Base-by-base conservation (phyloP, 2,329 filamentous ascomycete genomes). In the Fusarium devonianum region DNA sequence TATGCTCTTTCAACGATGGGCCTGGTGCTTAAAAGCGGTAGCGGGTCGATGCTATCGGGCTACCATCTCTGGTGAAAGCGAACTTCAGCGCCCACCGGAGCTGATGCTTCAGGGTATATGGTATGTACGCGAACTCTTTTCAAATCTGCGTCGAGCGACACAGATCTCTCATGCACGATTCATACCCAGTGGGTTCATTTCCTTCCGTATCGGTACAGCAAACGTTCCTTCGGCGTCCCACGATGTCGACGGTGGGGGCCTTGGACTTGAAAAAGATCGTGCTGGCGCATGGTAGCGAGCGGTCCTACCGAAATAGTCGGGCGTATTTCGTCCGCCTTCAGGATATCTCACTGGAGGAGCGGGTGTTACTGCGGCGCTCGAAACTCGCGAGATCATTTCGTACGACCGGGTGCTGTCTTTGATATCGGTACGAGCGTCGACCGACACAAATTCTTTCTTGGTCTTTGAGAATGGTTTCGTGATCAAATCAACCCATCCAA, bases 401-500 rank as follows among this genome's bases (percentile, higher is more conserved):
- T 92, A 92, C 71, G 86, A 84, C 75, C 84, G 82, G 69, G 78
- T 78, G 63, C 86, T 84, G 70, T 82, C 80, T 58, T 85, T 85
- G 50, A 80, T 71, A 51, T 83, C 79, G 62, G 75, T 73, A 53
- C 82, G 82, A 35, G 92, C 91, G 68, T 97, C 93, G 34, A 89
- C 86, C 28, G 90, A 95, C 57, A 96, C 89, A 64, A 97, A 97
- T 70, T 97, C 93, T 63, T 84, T 83, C 67, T 88, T 84, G 50
- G 73, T 76, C 42, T 77, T 74, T 25, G 74, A 71, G 52, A 84
- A 73, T 37, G 76, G 67, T 26, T 72, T 69, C 44, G 71, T 75
- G 59, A 86, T 71, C 30, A 92, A 73, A 18, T 95, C 86, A 30
- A 78, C 61, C 94, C 94, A 99, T 55, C 89, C 94, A 3, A 78